Conservation (phyloP, 75 land plant species). For the Pinus tabuliformis region DNA sequence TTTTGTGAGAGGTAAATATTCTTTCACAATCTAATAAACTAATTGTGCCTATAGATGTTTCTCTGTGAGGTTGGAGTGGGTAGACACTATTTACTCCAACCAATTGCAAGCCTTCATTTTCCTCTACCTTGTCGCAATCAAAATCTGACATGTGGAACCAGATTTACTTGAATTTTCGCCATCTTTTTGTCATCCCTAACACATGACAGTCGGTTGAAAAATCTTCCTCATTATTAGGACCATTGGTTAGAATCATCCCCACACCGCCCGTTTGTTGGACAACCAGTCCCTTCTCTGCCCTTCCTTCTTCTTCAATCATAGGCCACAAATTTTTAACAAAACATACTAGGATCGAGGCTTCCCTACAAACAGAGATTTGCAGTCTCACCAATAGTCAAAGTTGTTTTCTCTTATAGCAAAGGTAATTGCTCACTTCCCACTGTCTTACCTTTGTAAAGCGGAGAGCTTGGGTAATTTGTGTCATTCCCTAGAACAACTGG, state of each 20-base stretch:
- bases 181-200: conserved; percentile 1
- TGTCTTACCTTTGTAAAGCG: background rate
- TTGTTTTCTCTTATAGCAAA: background rate
- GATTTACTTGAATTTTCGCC: no score
- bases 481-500: conserved; percentile 12
- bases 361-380: conserved; percentile 3
- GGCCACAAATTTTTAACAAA: conserved; percentile 23
- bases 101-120: no score
- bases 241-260: conserved; percentile 17
- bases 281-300: background rate
- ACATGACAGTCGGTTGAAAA: background rate
- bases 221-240: background rate
- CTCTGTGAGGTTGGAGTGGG: no score
- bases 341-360: conserved; percentile 20
- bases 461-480: background rate
- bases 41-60: no score
- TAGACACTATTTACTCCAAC: no score
- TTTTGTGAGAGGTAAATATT: no score
- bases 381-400: no score
- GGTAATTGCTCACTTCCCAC: background rate
- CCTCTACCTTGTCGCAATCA: no score
- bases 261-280: conserved; percentile 31
- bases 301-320: conserved; percentile 4
- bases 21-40: no score
- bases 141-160: no score